Evolutionary conservation across 441 rosid genomes (phyloP).

Genomic region (Erodium texanum): DNA sequence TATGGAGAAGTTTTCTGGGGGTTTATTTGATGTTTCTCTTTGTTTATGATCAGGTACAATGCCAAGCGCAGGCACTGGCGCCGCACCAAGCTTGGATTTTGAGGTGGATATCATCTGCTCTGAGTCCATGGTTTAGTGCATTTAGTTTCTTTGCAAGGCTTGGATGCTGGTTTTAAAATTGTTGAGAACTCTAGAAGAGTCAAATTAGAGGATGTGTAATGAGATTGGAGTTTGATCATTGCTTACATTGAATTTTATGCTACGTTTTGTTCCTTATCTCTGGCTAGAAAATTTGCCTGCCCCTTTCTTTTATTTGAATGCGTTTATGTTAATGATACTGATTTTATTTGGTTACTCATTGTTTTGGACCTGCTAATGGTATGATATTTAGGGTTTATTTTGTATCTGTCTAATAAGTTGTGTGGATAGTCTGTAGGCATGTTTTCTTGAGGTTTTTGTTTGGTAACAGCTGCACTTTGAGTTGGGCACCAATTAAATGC

Average conservation of each 20-base stretch:
- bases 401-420: not conserved
- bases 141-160: constrained; percentile 13
- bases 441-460: not conserved
- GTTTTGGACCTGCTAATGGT: not conserved
- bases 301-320: not conserved
- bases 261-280: not conserved
- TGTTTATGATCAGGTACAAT: constrained; percentile 5
- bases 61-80: constrained; percentile 12
- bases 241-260: not conserved
- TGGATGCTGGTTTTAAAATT: constrained; percentile 4
- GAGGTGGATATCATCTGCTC: not conserved
- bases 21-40: not conserved
- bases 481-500: not conserved
- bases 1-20: not conserved
- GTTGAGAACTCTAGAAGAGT: not conserved
- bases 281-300: not conserved
- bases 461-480: not conserved
- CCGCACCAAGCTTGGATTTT: constrained; percentile 9
- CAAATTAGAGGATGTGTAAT: not conserved
- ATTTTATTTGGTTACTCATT: not conserved
- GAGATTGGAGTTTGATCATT: not conserved
- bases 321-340: not conserved
- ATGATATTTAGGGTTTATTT: not conserved
- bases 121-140: not conserved
- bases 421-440: not conserved